Conservation (phyloP, 805 yeast genomes). For the Teunomyces aglyptinius region DNA sequence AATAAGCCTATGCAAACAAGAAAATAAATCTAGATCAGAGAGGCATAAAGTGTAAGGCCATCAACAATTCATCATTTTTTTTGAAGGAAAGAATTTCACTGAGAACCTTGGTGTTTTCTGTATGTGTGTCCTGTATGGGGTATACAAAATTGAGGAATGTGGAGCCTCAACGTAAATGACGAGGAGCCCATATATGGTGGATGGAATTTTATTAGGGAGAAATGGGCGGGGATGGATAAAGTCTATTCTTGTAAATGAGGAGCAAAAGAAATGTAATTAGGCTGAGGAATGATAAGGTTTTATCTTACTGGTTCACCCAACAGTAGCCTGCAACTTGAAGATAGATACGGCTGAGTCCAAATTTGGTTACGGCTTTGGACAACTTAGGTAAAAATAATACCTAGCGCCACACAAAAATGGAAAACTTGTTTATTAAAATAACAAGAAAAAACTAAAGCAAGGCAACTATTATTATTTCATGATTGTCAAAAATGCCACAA, state of each 20-base stretch:
- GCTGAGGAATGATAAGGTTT: not conserved
- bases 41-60: too few relatives aligned
- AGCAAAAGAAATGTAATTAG: not conserved
- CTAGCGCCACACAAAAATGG: not conserved
- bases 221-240: not conserved
- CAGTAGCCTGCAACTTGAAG: not conserved
- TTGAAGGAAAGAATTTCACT: too few relatives aligned
- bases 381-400: not conserved
- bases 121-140: too few relatives aligned
- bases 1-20: too few relatives aligned
- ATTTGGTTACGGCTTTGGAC: not conserved
- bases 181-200: too few relatives aligned
- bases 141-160: too few relatives aligned
- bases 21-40: too few relatives aligned
- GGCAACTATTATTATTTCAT: not conserved
- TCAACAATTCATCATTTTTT: too few relatives aligned
- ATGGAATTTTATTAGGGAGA: too few relatives aligned
- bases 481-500: not conserved
- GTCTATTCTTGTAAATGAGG: not conserved
- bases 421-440: not conserved
- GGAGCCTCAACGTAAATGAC: too few relatives aligned
- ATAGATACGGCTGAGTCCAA: not conserved
- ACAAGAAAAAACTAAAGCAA: not conserved
- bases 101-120: too few relatives aligned
- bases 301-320: not conserved